Evolutionary conservation across 768 basidiomycete genomes (phyloP), one percentile per base, ranked within the genome.

Genomic region (Kwoniella dejecticola): DNA sequence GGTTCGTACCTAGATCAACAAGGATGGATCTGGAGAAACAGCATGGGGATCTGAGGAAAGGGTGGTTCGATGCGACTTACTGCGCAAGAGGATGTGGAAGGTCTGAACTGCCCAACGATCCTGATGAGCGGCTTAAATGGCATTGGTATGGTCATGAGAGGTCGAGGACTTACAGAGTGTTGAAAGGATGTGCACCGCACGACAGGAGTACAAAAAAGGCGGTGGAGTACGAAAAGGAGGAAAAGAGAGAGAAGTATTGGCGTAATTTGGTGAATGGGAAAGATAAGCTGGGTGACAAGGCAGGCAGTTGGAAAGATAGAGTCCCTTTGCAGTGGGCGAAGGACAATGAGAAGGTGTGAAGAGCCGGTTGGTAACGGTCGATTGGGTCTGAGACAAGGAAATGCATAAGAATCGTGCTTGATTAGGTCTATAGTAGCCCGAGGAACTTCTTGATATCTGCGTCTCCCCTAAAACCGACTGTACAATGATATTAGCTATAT

Each of bases 381-480:
- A n/a, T n/a, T n/a, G n/a, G n/a, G n/a, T n/a, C n/a, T n/a, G n/a
- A n/a, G n/a, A n/a, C n/a, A n/a, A n/a, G n/a, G n/a, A n/a, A n/a
- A n/a, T n/a, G n/a, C n/a, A n/a, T n/a, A n/a, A n/a, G n/a, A n/a
- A n/a, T n/a, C n/a, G n/a, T n/a, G n/a, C n/a, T n/a, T n/a, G n/a
- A n/a, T n/a, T n/a, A n/a, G n/a, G 47, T 11, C 49, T 50, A 68
- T 1, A 71, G 62, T 63, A 70, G 59, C n/a, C 52, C 58, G 6
- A 74, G 41, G 63, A 74, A 74, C 50, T 70, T 71, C 47, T 69
- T 64, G 60, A 74, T 57, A 24, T 74, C 69, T 29, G 56, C 64
- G 49, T 70, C 69, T 6, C 40, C 40, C 24, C 64, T 29, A 60
- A 73, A 70, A 0, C 71, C 71, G 21, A 73, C 71, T 73, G 24